Evolutionary conservation across 192 early-diverging fungal species (phyloP).

Genomic region (Pilobolus umbonatus): DNA sequence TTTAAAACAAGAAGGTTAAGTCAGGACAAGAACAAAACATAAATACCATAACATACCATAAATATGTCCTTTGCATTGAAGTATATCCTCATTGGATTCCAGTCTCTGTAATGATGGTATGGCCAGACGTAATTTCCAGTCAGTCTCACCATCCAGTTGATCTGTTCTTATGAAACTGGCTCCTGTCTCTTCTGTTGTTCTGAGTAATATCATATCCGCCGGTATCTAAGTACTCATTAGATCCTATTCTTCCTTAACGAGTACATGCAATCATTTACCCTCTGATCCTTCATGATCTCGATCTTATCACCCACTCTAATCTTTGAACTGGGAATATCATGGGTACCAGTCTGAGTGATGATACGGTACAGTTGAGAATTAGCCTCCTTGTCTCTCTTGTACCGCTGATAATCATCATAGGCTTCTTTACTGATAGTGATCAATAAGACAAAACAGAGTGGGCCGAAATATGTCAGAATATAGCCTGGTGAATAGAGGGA

Average conservation of each 20-base stretch:
- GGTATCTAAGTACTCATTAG: constrained; percentile 52
- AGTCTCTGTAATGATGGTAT: constrained; percentile 79
- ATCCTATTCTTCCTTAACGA: not conserved
- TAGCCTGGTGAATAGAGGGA: constrained; percentile 50
- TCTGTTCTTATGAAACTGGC: constrained; percentile 97
- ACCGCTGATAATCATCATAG: constrained; percentile 82
- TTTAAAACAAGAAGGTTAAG: not conserved
- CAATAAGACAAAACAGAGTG: constrained; percentile 83
- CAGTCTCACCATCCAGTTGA: constrained; percentile 96
- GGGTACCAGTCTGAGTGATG: constrained; percentile 54
- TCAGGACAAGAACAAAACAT: not conserved
- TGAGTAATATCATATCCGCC: constrained; percentile 84
- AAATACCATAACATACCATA: constrained; percentile 48
- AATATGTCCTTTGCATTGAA: constrained; percentile 61
- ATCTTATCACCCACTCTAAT: constrained; percentile 87
- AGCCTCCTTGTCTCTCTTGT: constrained; percentile 80
- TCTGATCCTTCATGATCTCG: constrained; percentile 80
- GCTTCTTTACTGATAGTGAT: constrained; percentile 94
- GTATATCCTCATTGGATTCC: constrained; percentile 52
- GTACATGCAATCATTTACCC: constrained; percentile 36
- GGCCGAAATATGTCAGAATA: constrained; percentile 88
- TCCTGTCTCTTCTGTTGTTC: constrained; percentile 78
- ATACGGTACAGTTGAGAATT: constrained; percentile 80
- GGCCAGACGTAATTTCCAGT: constrained; percentile 92
- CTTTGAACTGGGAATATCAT: constrained; percentile 73